Conservation (phyloP, 768 basidiomycete genomes). For the Termitomyces sp. region DNA sequence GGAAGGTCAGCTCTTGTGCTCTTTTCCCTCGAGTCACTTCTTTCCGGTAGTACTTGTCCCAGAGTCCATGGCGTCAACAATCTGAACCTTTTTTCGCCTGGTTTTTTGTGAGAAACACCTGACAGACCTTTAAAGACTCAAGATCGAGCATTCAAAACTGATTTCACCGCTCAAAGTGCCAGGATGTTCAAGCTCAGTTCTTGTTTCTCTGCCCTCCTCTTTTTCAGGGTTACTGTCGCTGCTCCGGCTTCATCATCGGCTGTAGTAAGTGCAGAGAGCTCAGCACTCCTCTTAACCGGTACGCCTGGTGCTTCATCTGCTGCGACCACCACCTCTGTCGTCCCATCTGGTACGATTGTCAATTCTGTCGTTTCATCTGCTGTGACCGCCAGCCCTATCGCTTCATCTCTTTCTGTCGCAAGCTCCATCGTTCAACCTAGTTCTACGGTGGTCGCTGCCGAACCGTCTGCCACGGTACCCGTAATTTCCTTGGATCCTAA, state of each 20-base stretch:
- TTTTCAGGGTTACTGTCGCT: slow-evolving; percentile 20
- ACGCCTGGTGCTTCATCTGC: background rate
- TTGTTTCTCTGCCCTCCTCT: slow-evolving; percentile 28
- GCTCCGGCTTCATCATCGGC: slow-evolving; percentile 22
- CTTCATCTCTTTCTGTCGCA: background rate
- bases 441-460: slow-evolving; percentile 15
- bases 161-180: slow-evolving; percentile 2
- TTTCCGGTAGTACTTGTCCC: background rate
- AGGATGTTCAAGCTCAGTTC: slow-evolving; percentile 31
- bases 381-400: background rate
- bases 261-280: background rate
- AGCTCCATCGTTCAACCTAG: slow-evolving; percentile 1
- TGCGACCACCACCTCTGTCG: background rate
- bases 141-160: background rate
- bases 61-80: background rate
- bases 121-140: slow-evolving; percentile 7
- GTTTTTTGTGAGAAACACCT: slow-evolving; percentile 2
- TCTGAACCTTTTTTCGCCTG: background rate
- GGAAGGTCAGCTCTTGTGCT: background rate
- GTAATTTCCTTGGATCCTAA: slow-evolving; percentile 39
- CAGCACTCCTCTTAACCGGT: too few relatives aligned
- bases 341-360: background rate
- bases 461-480: slow-evolving; percentile 36
- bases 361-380: background rate
- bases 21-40: background rate